A percentile compares a stretch with the other conserved stretches of the same genome.
phyloP scores from a whole-genome alignment of 805 yeast genomes.

The Yarrowia osloensis region DNA sequence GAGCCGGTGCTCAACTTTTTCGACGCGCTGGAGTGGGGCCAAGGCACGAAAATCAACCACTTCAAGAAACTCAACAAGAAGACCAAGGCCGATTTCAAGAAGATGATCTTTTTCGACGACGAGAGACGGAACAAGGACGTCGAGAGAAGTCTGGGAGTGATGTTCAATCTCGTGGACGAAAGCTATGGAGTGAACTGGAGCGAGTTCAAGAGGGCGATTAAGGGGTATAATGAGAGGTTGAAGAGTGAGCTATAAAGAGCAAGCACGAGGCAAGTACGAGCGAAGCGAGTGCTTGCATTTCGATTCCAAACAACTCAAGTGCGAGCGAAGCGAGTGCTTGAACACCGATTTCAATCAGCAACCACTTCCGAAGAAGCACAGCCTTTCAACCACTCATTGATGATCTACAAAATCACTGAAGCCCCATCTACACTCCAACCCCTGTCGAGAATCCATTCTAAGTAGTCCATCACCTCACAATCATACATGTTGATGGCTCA shows the following conservation, averaged over 20 bases:
- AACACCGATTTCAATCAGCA: too few relatives aligned
- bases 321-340: too few relatives aligned
- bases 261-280: background rate
- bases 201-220: conserved; percentile 46
- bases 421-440: too few relatives aligned
- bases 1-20: conserved; percentile 56
- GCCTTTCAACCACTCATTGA: too few relatives aligned
- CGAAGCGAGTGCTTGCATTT: background rate
- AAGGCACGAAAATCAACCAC: conserved; percentile 56
- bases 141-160: conserved; percentile 60
- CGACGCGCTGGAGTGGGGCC: conserved; percentile 46
- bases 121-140: conserved; percentile 79
- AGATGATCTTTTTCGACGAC: conserved; percentile 75
- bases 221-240: conserved; percentile 38
- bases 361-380: too few relatives aligned
- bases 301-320: background rate
- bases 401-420: too few relatives aligned
- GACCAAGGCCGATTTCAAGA: conserved; percentile 50
- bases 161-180: conserved; percentile 63
- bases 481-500: too few relatives aligned
- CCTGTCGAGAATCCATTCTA: too few relatives aligned
- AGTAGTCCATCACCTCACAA: too few relatives aligned
- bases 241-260: too few relatives aligned
- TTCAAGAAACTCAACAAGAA: conserved; percentile 46
- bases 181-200: conserved; percentile 57